phyloP scores from a whole-genome alignment of 306 rosid genomes.

The Quercus engelmannii region DNA sequence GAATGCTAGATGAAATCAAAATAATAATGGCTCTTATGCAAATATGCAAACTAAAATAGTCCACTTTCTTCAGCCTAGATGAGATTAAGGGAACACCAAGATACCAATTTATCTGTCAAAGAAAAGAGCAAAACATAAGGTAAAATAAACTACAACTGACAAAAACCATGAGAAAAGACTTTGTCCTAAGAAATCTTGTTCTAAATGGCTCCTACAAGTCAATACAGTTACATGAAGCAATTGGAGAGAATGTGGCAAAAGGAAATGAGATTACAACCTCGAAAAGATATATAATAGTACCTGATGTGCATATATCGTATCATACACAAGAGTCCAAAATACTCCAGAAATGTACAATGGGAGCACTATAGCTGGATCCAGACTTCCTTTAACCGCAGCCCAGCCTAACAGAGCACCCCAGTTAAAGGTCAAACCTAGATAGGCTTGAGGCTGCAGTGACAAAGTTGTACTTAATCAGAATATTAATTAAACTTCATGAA shows the following conservation, averaged over 20 bases:
- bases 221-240: neutral
- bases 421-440: slow-evolving; percentile 81
- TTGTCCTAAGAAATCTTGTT: neutral
- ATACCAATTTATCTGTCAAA: neutral
- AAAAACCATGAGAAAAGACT: neutral
- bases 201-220: neutral
- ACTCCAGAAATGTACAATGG: slow-evolving; percentile 86
- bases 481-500: slow-evolving; percentile 13
- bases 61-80: too few species aligned
- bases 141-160: neutral
- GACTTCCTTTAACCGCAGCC: slow-evolving; percentile 78
- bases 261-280: neutral
- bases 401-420: slow-evolving; percentile 98
- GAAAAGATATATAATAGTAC: slow-evolving; percentile 34
- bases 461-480: slow-evolving; percentile 14
- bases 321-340: slow-evolving; percentile 92
- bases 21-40: neutral
- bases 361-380: slow-evolving; percentile 73
- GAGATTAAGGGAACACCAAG: too few species aligned
- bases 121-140: neutral
- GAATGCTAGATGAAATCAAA: neutral
- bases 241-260: slow-evolving; percentile 7
- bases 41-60: neutral
- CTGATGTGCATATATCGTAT: slow-evolving; percentile 97
- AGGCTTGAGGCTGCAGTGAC: slow-evolving; percentile 87